phyloP scores from a whole-genome alignment of 768 basidiomycete genomes.

The Glaciozyma martinii region DNA sequence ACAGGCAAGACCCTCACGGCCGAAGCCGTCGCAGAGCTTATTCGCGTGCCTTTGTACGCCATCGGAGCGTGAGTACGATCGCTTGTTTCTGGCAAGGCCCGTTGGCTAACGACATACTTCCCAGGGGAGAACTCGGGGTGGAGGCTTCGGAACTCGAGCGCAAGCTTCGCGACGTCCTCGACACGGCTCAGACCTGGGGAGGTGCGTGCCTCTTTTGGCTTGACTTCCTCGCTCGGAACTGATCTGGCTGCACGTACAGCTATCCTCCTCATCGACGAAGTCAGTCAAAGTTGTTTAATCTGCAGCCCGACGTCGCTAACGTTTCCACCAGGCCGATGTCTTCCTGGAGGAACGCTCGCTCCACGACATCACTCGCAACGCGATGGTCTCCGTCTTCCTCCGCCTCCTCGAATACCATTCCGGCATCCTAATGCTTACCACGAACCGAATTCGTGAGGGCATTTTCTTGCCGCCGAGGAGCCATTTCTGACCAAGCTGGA shows the following conservation, averaged over 20 bases:
- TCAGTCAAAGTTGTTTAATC: too few relatives aligned
- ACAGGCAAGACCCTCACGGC: constrained; percentile 97
- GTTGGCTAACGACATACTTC: too few relatives aligned
- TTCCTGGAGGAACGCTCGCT: constrained; percentile 62
- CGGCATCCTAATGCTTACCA: constrained; percentile 43
- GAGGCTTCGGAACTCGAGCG: constrained; percentile 44
- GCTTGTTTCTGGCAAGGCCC: too few relatives aligned
- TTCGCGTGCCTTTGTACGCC: constrained; percentile 51
- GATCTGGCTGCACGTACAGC: constrained; percentile 10
- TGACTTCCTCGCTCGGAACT: background rate
- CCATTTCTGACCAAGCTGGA: too few relatives aligned
- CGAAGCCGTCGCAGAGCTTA: constrained; percentile 95
- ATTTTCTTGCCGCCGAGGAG: background rate
- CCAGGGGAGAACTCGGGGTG: constrained; percentile 53
- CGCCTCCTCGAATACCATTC: constrained; percentile 40
- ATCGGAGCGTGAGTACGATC: constrained; percentile 43
- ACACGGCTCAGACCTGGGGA: constrained; percentile 27
- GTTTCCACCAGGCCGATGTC: constrained; percentile 48
- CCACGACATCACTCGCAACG: constrained; percentile 58
- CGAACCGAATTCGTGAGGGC: constrained; percentile 38
- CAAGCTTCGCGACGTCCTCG: constrained; percentile 41
- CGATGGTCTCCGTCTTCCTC: constrained; percentile 61
- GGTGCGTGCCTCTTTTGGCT: background rate
- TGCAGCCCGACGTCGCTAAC: background rate
- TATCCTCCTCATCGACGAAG: constrained; percentile 13